Conservation (phyloP, 257 asterid genomes). For the Salvia splendens region DNA sequence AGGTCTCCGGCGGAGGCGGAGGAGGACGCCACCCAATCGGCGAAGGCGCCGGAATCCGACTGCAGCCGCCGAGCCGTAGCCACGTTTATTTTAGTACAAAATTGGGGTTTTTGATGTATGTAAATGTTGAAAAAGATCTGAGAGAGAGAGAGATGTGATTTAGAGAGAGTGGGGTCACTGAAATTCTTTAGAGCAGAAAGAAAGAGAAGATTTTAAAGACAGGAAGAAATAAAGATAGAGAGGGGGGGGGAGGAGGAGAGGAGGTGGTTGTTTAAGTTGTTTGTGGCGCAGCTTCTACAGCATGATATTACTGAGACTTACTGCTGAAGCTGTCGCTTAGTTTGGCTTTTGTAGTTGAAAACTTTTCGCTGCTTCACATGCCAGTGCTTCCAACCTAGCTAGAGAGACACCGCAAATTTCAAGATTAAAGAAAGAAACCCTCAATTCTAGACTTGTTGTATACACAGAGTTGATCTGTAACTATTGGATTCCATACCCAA, state of each 20-base stretch:
- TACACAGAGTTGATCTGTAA: conserved; percentile 1
- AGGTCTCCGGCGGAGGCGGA: conserved; percentile 55
- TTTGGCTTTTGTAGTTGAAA: conserved; percentile 34
- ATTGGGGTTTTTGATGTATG: neutral
- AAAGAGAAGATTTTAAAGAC: conserved; percentile 30
- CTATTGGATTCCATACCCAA: conserved; percentile 27
- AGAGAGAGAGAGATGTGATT: neutral
- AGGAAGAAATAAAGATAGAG: conserved; percentile 12
- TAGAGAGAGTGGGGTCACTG: conserved; percentile 50
- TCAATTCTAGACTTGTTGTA: neutral
- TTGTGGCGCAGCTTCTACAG: conserved; percentile 29
- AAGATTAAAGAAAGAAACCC: conserved; percentile 30
- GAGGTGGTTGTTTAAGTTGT: no score
- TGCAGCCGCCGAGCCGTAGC: conserved; percentile 62
- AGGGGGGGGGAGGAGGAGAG: conserved; percentile 26
- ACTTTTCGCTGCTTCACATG: conserved; percentile 26
- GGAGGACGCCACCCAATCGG: conserved; percentile 65
- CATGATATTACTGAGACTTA: conserved; percentile 29
- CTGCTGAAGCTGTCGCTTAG: conserved; percentile 33
- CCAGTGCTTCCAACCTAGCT: conserved; percentile 24
- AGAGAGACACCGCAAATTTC: conserved; percentile 10
- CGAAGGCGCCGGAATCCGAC: conserved; percentile 63
- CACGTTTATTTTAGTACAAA: conserved; percentile 32
- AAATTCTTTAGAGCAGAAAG: conserved; percentile 44
- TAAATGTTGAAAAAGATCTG: conserved; percentile 32